These are phyloP conservation scores for Miscanthus lutarioriparius DNA, from an alignment of 176 grass and related monocot genomes.

Conservation along the genomic window DNA sequence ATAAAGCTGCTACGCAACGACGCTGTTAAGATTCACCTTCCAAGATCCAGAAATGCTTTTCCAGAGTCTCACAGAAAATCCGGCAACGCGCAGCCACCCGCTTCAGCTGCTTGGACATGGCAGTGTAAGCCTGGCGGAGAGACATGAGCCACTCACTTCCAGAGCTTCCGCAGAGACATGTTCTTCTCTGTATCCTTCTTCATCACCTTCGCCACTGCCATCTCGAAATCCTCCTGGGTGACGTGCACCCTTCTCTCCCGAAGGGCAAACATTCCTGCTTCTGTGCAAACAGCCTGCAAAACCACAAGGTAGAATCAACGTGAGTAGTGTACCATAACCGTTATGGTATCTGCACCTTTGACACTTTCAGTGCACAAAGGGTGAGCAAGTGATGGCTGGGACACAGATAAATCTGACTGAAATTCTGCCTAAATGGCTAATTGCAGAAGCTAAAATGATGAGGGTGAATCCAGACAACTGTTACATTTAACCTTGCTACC, in stretches of 20 bases:
- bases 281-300: slow-evolving; percentile 72
- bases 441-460: neutral
- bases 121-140: too few relatives aligned
- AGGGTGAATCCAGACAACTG: neutral
- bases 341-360: neutral
- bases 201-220: slow-evolving; percentile 80
- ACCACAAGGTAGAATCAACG: neutral
- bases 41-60: neutral
- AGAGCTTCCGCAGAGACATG: slow-evolving; percentile 80
- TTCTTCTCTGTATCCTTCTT: slow-evolving; percentile 82
- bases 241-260: slow-evolving; percentile 76
- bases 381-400: neutral
- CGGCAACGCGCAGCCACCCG: neutral
- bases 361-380: neutral
- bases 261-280: slow-evolving; percentile 84
- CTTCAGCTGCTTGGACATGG: neutral
- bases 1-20: neutral
- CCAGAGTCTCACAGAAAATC: neutral
- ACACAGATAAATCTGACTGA: neutral
- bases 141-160: slow-evolving; percentile 57
- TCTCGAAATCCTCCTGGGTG: slow-evolving; percentile 77
- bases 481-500: neutral
- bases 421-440: neutral
- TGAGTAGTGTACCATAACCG: neutral
- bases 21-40: neutral